Conservation (phyloP, 306 rosid species). For the Begonia peltatifolia region DNA sequence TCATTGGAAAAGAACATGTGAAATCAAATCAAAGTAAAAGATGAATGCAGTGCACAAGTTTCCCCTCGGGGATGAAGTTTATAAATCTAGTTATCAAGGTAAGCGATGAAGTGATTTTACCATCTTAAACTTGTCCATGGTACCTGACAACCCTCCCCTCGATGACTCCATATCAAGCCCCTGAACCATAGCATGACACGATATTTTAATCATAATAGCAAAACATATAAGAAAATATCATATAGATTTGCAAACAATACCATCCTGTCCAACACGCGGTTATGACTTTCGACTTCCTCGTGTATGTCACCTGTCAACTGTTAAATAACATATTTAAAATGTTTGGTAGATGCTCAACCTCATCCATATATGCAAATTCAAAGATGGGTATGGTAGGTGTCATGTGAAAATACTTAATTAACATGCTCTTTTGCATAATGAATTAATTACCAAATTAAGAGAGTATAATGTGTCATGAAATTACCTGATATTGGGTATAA, state of each 20-base stretch:
- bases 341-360: no score
- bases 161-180: slow-evolving; percentile 95
- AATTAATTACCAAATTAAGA: no score
- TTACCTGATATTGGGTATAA: no score
- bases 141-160: slow-evolving; percentile 82
- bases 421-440: no score
- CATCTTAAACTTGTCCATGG: slow-evolving; percentile 91
- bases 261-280: slow-evolving; percentile 79
- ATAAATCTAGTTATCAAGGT: no score
- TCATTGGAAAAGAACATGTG: not conserved
- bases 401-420: no score
- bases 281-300: slow-evolving; percentile 87
- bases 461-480: no score
- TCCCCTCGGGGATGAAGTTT: no score
- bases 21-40: not conserved
- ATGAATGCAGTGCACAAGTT: not conserved
- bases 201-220: not conserved
- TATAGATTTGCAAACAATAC: slow-evolving; percentile 21
- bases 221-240: not conserved
- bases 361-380: no score
- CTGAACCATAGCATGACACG: slow-evolving; percentile 18
- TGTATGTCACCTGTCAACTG: slow-evolving; percentile 93
- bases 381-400: no score
- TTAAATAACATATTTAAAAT: slow-evolving; percentile 4
- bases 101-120: slow-evolving; percentile 11